Conservation (phyloP, 2,329 filamentous ascomycete species). For the Fusarium napiforme region DNA sequence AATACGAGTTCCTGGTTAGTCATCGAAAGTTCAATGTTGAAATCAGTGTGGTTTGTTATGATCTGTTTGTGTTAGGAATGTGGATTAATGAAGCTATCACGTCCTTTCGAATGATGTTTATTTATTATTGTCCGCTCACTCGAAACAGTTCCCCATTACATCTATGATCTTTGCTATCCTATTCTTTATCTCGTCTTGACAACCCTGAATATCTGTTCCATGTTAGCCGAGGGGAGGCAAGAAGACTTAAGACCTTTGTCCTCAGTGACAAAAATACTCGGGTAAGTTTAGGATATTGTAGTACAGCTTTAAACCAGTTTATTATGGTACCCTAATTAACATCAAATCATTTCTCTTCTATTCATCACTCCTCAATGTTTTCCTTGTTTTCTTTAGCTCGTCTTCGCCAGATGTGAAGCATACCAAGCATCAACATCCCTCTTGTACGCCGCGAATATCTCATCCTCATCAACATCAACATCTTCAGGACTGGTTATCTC, state of each 20-base stretch:
- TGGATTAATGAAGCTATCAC: conserved; percentile 16
- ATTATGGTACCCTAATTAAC: neutral
- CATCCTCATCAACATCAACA: neutral
- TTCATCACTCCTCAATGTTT: neutral
- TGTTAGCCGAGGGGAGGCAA: neutral
- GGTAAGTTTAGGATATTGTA: neutral
- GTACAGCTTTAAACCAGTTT: neutral
- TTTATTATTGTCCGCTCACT: neutral
- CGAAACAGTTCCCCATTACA: neutral
- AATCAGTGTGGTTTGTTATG: conserved; percentile 11
- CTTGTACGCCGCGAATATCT: conserved; percentile 13
- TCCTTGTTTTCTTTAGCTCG: neutral
- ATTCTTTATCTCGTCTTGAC: neutral
- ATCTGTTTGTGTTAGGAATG: conserved; percentile 9
- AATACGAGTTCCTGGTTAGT: conserved; percentile 42
- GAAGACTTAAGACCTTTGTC: neutral
- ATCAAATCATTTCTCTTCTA: neutral
- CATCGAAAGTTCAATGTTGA: conserved; percentile 10
- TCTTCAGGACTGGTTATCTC: neutral
- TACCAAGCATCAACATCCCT: conserved; percentile 11
- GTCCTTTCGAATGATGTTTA: conserved; percentile 1
- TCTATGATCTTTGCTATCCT: neutral
- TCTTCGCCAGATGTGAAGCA: neutral
- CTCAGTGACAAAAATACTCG: neutral
- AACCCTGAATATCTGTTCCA: neutral